Base-by-base conservation (phyloP, 2,329 filamentous ascomycete genomes). In the Volutella citrinella region DNA sequence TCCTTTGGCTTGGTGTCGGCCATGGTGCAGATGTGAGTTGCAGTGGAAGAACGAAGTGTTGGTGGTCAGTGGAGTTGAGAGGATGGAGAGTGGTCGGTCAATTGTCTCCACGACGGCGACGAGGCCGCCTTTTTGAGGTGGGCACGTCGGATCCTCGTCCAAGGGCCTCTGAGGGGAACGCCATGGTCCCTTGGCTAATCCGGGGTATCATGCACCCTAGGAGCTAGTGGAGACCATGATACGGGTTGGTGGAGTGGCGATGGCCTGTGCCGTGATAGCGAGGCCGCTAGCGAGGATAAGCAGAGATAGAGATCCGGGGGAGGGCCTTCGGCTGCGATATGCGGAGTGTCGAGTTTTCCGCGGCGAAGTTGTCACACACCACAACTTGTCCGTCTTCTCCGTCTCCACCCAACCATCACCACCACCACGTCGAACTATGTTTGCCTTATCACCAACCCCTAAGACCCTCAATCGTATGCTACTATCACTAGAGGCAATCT, bases 201-300 rank as follows among this genome's bases (percentile, higher is more conserved):
- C 19, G 48, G 48, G 48, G 48, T 40, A 49, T n/a, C n/a, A n/a
- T n/a, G n/a, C n/a, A 22, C 29, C 18, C 42, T 41, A 35, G 35
- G 31, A 32, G 18, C 11, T 10, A 26, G 43, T 43, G 46, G 48
- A 47, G 49, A 39, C 32, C 34, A 19, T 25, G 27, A 27, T 22
- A 32, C 20, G 28, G n/a, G 29, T 19, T 8, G 29, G n/a, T 21
- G 27, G 32, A 18, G 24, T n/a, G n/a, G n/a, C n/a, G n/a, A n/a
- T n/a, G 32, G 16, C 17, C 25, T 18, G n/a, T 26, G 12, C 13
- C 25, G 30, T 24, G 20, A n/a, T 19, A 24, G 9, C 31, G 38
- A 43, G 41, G 40, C 32, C 35, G 22, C 39, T 31, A 32, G 37
- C 23, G 30, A 20, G 17, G 23, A 24, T 13, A 40, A 36, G 19